Conservation (phyloP, 352 stramenopile genomes). For the Globisporangium irregulare region DNA sequence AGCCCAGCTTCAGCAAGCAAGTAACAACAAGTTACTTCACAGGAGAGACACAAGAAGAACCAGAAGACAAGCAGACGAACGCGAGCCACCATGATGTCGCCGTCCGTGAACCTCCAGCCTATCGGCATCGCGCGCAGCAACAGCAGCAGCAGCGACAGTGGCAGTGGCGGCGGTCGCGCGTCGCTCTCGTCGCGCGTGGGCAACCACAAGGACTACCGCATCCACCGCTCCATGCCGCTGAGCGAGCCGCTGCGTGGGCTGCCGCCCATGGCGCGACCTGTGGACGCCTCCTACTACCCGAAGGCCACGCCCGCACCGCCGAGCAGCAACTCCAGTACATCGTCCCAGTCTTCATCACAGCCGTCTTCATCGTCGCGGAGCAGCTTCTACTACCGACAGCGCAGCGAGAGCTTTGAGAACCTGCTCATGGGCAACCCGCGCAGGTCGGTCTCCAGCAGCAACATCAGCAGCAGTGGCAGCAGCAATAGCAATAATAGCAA, state of each 20-base stretch:
- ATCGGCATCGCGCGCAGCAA: conserved; percentile 14
- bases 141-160: conserved; percentile 8
- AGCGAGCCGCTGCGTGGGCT: conserved; percentile 17
- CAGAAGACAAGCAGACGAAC: not conserved
- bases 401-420: conserved; percentile 20
- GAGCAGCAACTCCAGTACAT: not conserved
- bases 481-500: not conserved
- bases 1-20: not conserved
- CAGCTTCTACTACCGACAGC: conserved; percentile 20
- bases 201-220: conserved; percentile 20
- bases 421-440: conserved; percentile 12
- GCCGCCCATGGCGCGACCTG: conserved; percentile 16
- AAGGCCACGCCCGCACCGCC: conserved; percentile 4
- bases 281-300: conserved; percentile 20
- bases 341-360: not conserved
- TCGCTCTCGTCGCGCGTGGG: conserved; percentile 21
- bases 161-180: not conserved
- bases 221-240: conserved; percentile 20
- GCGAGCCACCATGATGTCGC: conserved; percentile 2
- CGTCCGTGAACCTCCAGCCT: conserved; percentile 9
- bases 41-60: not conserved
- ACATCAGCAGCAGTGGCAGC: not conserved
- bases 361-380: not conserved
- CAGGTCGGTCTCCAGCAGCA: conserved; percentile 1
- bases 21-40: conserved; percentile 8